Base-by-base conservation (phyloP, 2,329 filamentous ascomycete genomes). In the Apiospora pterosperma region DNA sequence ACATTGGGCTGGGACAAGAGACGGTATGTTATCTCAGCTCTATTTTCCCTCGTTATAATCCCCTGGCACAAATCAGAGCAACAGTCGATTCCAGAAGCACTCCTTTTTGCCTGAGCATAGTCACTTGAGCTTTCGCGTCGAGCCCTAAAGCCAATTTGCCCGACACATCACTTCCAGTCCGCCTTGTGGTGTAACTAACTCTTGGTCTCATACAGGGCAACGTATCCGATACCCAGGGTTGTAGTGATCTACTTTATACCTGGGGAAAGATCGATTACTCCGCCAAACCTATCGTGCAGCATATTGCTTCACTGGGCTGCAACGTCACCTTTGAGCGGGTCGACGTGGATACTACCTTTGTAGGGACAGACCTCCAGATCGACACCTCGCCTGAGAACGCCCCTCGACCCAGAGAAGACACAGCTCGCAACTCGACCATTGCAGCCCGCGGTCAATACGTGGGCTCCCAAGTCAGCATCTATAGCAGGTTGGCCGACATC, bases 261-360 rank as follows among this genome's bases (percentile, higher is more conserved):
- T 63, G 61, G 61, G 61, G 61, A 10, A 28, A 58, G 60, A 69
- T 75, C 44, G 58, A 60, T 1, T 44, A 59, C 4, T 62, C 71
- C 36, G 62, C 72, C 23, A 67, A 70, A 69, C 66, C 23, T 67
- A 69, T 23, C 66, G 70, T 28, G 67, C 72, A 69, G 67, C 39
- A 70, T 69, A 70, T 78, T 19, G 74, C 72, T 5, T 76, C 74
- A 5, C 63, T 80, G 63, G 73, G 74, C 23, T 80, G 78, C 67
- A 80, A 80, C 68, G 78, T 79, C 68, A 72, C 74, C 2, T 66
- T 76, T 2, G 69, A 78, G 67, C 73, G 71, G n/a, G 64, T 73
- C 23, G 69, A 68, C 61, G 67, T 66, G 8, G 58, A 36, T n/a
- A 61, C 61, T 3, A 65, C 63, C 16, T 72, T 74, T 55, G 12